These are phyloP conservation scores for Celoporthe dispersa DNA, from an alignment of 2,329 filamentous ascomycete species.

Conservation along the genomic window DNA sequence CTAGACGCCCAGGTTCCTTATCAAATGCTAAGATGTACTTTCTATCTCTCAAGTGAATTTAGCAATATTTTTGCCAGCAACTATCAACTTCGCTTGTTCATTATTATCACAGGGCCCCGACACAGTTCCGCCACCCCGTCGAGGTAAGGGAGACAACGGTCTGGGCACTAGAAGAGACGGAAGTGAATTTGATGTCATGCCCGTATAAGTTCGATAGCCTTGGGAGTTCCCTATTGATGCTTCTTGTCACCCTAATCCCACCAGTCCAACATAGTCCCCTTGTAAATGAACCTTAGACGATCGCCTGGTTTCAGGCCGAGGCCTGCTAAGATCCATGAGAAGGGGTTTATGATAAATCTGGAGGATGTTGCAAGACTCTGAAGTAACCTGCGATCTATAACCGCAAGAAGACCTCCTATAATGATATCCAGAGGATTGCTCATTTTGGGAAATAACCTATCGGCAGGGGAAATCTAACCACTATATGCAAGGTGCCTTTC, in stretches of 20 bases:
- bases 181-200: neutral
- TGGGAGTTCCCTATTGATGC: neutral
- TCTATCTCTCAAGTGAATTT: neutral
- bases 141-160: neutral
- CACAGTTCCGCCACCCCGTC: neutral
- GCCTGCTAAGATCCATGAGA: too few relatives aligned
- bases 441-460: too few relatives aligned
- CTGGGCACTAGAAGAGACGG: neutral
- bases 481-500: too few relatives aligned
- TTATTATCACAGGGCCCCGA: neutral
- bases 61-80: neutral
- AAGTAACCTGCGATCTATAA: too few relatives aligned
- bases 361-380: too few relatives aligned
- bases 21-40: neutral
- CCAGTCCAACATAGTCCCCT: neutral
- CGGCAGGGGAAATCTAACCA: too few relatives aligned
- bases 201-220: neutral
- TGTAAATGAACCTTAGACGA: neutral
- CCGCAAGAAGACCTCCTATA: too few relatives aligned
- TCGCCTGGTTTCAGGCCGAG: constrained; percentile 4
- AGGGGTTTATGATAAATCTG: too few relatives aligned
- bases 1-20: too few relatives aligned
- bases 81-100: neutral
- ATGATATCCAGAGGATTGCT: too few relatives aligned
- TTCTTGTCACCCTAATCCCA: constrained; percentile 4